Base-by-base conservation (phyloP, 192 early-diverging fungal genomes). In the Dimargaris xerosporica region DNA sequence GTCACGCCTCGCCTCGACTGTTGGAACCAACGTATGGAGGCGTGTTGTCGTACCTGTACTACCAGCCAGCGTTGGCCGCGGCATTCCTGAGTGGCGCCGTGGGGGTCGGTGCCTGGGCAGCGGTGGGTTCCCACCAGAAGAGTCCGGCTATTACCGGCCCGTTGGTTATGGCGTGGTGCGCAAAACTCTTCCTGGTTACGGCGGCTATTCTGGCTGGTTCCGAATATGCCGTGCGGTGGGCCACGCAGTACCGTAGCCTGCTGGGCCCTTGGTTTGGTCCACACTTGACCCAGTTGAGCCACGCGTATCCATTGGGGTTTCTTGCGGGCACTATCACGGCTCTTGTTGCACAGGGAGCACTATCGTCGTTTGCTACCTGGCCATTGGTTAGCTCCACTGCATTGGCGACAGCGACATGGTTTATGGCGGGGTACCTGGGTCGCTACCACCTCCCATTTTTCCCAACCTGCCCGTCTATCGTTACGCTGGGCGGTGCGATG, bases 11-110 rank as follows among this genome's bases (percentile, higher is more conserved):
- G 21, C 50, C 64, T 5, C 26, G 50, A 15, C 25, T 51, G 16
- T 28, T 85, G 63, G 85, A 87, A 59, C 83, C 85, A 0, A 53
- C 85, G 28, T 87, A 85, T 52, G 82, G 85, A 34, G 83, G 80
- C 67, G 77, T 87, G 21, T 78, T 87, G 59, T 68, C 83, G 9
- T 62, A 71, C 53, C 50, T 75, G 11, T 62, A 72, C 48, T 84
- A 80, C 55, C 29, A 66, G 15, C 69, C 75, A 41, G 69, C 61
- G n/a, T 51, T 73, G 9, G 59, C 76, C 19, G 34, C 54, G 17
- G 71, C 71, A 19, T 63, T 74, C 21, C 58, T 66, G 39, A 64
- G 80, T 2, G 85, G 82, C n/a, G 77, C 69, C 21, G 44, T 73
- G 34, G n/a, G 21, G 5, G 42, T 21, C 19, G 28, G 54, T n/a